These are phyloP conservation scores for Agaricus sinodeliciosus DNA, from an alignment of 768 basidiomycete genomes.

Conservation along the genomic window DNA sequence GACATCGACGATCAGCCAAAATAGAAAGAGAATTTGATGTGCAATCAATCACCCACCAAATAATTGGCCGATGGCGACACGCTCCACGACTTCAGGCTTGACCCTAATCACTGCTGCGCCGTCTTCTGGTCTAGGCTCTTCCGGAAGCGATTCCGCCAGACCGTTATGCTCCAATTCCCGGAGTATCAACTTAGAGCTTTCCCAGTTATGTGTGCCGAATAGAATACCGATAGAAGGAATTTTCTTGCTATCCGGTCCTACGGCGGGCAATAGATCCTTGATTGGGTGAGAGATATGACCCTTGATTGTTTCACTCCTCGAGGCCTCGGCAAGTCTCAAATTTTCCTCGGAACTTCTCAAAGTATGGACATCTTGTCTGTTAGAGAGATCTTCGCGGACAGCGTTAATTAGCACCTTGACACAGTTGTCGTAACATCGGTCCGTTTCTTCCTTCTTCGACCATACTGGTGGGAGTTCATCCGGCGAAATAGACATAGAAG, in stretches of 20 bases:
- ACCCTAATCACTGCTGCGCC: slow-evolving; percentile 28
- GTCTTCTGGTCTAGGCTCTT: slow-evolving; percentile 7
- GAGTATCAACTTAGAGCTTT: slow-evolving; percentile 56
- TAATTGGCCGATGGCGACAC: slow-evolving; percentile 73
- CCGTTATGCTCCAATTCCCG: slow-evolving; percentile 50
- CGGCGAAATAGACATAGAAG: slow-evolving; percentile 46
- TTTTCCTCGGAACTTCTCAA: neutral
- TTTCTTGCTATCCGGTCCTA: neutral
- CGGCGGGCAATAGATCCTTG: neutral
- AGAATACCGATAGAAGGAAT: slow-evolving; percentile 48
- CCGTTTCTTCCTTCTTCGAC: slow-evolving; percentile 62
- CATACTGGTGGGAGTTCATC: slow-evolving; percentile 64
- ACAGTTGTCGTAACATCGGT: slow-evolving; percentile 64
- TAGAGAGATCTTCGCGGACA: slow-evolving; percentile 45
- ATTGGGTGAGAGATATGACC: slow-evolving; percentile 1
- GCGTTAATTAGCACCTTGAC: slow-evolving; percentile 47
- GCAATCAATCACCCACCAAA: slow-evolving; percentile 48
- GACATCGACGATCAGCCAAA: neutral
- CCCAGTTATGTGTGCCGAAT: slow-evolving; percentile 86
- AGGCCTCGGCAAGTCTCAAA: slow-evolving; percentile 2
- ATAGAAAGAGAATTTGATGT: neutral
- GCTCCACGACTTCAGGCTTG: slow-evolving; percentile 48
- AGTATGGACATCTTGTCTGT: neutral
- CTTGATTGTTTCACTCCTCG: slow-evolving; percentile 7
- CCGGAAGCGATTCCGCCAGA: slow-evolving; percentile 32